These are phyloP conservation scores for Aureobasidium musti DNA, from an alignment of 2,329 filamentous ascomycete species.

Conservation along the genomic window DNA sequence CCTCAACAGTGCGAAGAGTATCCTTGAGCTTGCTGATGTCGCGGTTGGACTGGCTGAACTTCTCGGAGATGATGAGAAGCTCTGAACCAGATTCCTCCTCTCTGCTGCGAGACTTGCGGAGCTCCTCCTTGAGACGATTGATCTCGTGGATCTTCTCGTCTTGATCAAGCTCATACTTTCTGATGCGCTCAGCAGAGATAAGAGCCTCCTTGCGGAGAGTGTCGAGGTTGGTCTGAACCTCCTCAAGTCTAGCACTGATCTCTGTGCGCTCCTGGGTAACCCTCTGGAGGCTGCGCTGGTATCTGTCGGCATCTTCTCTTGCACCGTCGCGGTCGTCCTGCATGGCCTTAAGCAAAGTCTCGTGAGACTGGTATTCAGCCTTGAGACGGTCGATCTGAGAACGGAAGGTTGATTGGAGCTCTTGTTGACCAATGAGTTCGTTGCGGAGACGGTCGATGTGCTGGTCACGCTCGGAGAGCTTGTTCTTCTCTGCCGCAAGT, in stretches of 20 bases:
- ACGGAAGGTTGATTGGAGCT: slow-evolving; percentile 34
- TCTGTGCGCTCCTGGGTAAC: slow-evolving; percentile 38
- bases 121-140: slow-evolving; percentile 37
- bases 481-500: slow-evolving; percentile 36
- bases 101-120: slow-evolving; percentile 35
- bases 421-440: slow-evolving; percentile 35
- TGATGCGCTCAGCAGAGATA: slow-evolving; percentile 36
- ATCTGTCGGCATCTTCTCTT: slow-evolving; percentile 36
- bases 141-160: slow-evolving; percentile 37
- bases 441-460: slow-evolving; percentile 36
- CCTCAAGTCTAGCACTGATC: slow-evolving; percentile 35
- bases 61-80: slow-evolving; percentile 35
- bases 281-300: slow-evolving; percentile 36
- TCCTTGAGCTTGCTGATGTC: slow-evolving; percentile 37
- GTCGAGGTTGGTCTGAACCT: slow-evolving; percentile 36
- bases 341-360: slow-evolving; percentile 33
- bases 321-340: slow-evolving; percentile 38
- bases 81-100: slow-evolving; percentile 36
- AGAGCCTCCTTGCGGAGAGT: slow-evolving; percentile 36
- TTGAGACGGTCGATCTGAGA: slow-evolving; percentile 37
- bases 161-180: slow-evolving; percentile 36
- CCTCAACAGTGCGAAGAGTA: slow-evolving; percentile 36
- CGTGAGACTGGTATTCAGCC: slow-evolving; percentile 35
- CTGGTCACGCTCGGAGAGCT: slow-evolving; percentile 37
- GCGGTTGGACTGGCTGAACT: slow-evolving; percentile 35